Evolutionary conservation across 257 asterid species (phyloP), one percentile per base, ranked within the genome.

Genomic region (Solanum verrucosum): DNA sequence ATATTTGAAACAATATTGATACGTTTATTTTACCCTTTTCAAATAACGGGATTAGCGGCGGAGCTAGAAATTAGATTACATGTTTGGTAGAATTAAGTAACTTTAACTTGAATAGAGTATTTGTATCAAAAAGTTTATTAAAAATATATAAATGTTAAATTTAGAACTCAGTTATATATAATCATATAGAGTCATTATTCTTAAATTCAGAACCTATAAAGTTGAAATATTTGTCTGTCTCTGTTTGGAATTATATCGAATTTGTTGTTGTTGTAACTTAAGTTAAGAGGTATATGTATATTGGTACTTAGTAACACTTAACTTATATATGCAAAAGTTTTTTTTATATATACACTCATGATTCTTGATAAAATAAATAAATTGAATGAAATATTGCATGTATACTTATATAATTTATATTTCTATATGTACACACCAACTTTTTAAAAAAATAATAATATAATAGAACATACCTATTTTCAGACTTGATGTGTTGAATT

Each of bases 201-300:
- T 59, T 20, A 59, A 20, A 59, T 59, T 59, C 25, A 59, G 67
- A 59, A 59, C 5, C 2, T 18, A 59, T 3, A 59, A 1, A 8
- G 0, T 7, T 21, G 5, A 59, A 21, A 0, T 7, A 21, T 3
- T 20, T 59, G 13, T 59, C 12, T 1, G 12, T 2, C 0, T 59
- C 11, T 59, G 1, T 21, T 0, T 59, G 11, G 2, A 1, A 59
- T 59, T 59, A 59, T 1, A 21, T 0, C 2, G 13, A 59, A 1
- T 59, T 59, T 59, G 5, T 21, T 59, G 25, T 21, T 59, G n/a
- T 56, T 59, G 12, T 59, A 59, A 21, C 67, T 59, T 59, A 59
- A 7, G 65, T 56, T 18, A 56, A 56, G 65, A 5, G 21, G 60
- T 49, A 49, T 16, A 49, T 16, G 23, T 15, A 56, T 56, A 56